These are phyloP conservation scores for Ploettnerulaceae sp. DNA, from an alignment of 2,329 filamentous ascomycete genomes.

Conservation along the genomic window DNA sequence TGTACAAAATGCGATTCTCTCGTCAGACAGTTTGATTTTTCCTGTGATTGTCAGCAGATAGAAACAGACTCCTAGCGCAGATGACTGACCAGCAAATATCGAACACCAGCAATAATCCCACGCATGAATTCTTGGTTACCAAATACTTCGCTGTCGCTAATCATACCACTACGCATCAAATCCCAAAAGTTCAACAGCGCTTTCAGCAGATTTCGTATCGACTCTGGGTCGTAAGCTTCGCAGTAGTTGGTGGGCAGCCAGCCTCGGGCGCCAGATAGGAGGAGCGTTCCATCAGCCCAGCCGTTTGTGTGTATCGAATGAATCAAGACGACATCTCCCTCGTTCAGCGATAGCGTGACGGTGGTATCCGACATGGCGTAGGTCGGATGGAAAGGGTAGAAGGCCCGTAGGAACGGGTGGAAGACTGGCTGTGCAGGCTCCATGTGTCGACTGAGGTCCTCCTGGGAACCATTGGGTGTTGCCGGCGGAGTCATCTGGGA, in stretches of 20 bases:
- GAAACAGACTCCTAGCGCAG: neutral
- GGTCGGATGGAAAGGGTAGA: constrained; percentile 84
- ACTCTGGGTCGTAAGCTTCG: constrained; percentile 84
- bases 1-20: constrained; percentile 73
- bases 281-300: constrained; percentile 92
- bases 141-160: constrained; percentile 73
- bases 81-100: constrained; percentile 74
- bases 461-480: constrained; percentile 65
- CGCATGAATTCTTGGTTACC: constrained; percentile 91
- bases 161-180: constrained; percentile 70
- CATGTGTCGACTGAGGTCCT: constrained; percentile 42
- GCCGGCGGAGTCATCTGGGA: constrained; percentile 70
- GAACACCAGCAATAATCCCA: constrained; percentile 87
- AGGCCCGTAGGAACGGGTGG: constrained; percentile 90
- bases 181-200: constrained; percentile 92
- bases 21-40: constrained; percentile 82
- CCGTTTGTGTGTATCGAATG: constrained; percentile 98
- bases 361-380: constrained; percentile 75
- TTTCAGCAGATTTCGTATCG: constrained; percentile 79
- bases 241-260: constrained; percentile 99
- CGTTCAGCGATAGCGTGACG: constrained; percentile 80
- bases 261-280: constrained; percentile 79
- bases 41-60: constrained; percentile 45
- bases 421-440: constrained; percentile 60
- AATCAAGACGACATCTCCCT: constrained; percentile 88